These are phyloP conservation scores for Aureoboletus auriporus DNA, from an alignment of 768 basidiomycete species.

Conservation along the genomic window DNA sequence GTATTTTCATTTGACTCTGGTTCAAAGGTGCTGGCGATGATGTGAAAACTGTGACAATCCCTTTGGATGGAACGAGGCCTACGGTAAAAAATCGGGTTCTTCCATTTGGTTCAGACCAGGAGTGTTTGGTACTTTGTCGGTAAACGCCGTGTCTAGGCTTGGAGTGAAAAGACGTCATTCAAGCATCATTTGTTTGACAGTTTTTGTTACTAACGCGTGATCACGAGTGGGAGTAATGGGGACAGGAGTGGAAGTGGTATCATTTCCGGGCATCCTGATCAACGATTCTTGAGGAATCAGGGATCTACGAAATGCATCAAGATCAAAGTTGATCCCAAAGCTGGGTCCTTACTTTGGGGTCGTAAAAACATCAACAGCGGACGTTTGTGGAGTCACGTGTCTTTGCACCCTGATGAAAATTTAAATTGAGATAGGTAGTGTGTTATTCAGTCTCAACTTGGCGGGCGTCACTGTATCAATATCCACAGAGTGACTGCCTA, in stretches of 20 bases:
- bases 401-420: conserved; percentile 6
- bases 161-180: conserved; percentile 1
- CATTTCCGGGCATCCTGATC: not conserved
- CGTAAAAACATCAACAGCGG: conserved; percentile 3
- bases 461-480: conserved; percentile 6
- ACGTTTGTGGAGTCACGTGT: not conserved
- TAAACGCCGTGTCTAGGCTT: conserved; percentile 5
- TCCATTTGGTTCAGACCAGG: conserved; percentile 2
- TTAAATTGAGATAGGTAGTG: not conserved
- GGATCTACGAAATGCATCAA: conserved; percentile 1
- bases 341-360: conserved; percentile 2
- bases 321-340: not conserved
- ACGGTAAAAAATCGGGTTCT: conserved; percentile 19
- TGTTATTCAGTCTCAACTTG: conserved; percentile 18
- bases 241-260: not conserved
- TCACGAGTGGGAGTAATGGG: not conserved
- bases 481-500: conserved; percentile 18
- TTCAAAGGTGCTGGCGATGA: conserved; percentile 12
- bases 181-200: not conserved
- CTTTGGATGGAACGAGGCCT: not conserved
- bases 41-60: not conserved
- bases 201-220: conserved; percentile 7
- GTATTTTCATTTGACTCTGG: conserved; percentile 2
- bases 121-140: not conserved
- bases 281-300: not conserved